Evolutionary conservation across 2,329 filamentous ascomycete species (phyloP), one percentile per base, ranked within the genome.

Genomic region (Alternaria arborescens): DNA sequence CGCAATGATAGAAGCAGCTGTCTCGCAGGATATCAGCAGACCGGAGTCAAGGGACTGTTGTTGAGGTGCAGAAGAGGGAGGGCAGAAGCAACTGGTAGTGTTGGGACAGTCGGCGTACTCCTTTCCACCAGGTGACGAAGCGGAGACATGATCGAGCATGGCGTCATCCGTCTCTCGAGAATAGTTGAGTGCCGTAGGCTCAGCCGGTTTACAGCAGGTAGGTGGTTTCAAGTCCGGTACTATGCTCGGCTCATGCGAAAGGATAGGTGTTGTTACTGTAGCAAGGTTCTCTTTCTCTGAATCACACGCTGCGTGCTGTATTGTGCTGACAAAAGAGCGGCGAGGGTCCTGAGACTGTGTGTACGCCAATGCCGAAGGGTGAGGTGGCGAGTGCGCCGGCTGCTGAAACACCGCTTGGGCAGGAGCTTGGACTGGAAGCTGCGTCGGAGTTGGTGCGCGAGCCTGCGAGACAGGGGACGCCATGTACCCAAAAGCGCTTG

Each of bases 11-110:
- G 64, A 67, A 18, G 71, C 70, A 30, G 72, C 72, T 32, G 67
- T 63, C 54, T 72, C 71, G 52, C 72, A 74, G 1, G 72, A 73
- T 18, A 71, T 74, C 22, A 73, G 63, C 8, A 71, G 60, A 3
- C 56, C 57, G 8, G 55, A 38, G 32, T 43, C 34, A 26, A 40
- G 41, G 6, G 28, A 56, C n/a, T 24, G 24, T 20, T 41, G 36
- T 38, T 34, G 41, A 20, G 46, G 36, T n/a, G 52, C 26, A 22
- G 55, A 42, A 4, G 65, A 46, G 2, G 69, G 63, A 50, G 71
- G 51, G 48, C 68, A 71, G 54, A 72, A 71, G 47, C 70, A 72
- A 48, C 64, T 65, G 14, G 57, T 26, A 8, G 67, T 64, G 30
- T 47, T 67, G 6, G 61, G 65, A 43, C 68, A 72, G 16, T 57